Percentiles rank a stretch among this genome's conserved stretches.
Evolutionary conservation across 345 rosid species (phyloP).

Genomic region (Populus pruinosa): DNA sequence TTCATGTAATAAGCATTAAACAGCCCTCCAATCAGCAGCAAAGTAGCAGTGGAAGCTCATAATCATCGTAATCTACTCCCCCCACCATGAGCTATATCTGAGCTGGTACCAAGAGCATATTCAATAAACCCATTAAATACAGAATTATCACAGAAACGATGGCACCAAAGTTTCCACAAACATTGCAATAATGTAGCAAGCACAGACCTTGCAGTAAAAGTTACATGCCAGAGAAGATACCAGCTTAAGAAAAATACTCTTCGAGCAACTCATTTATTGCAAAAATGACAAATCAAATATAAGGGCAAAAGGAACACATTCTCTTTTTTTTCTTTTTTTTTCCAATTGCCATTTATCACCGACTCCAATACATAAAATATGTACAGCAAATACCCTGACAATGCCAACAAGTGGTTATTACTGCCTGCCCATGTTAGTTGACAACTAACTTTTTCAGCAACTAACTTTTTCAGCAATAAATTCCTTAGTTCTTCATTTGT

Average conservation of each 20-base stretch:
- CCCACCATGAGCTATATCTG: not conserved
- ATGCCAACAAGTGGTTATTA: constrained; percentile 20
- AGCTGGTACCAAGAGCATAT: not conserved
- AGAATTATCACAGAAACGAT: not conserved
- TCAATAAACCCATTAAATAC: not conserved
- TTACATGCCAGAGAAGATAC: not conserved
- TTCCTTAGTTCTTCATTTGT: constrained; percentile 4
- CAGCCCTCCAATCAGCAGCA: not conserved
- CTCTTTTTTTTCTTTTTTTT: too few relatives aligned
- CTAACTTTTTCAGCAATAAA: constrained; percentile 21
- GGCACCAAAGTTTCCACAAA: not conserved
- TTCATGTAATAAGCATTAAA: not conserved
- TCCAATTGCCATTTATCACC: not conserved
- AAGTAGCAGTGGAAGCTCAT: not conserved
- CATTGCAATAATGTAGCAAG: not conserved
- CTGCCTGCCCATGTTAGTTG: constrained; percentile 5
- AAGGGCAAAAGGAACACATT: not conserved
- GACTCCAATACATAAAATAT: constrained; percentile 2
- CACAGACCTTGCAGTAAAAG: not conserved
- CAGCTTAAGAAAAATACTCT: not conserved
- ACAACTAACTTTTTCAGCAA: constrained; percentile 24
- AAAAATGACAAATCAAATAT: not conserved
- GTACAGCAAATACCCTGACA: constrained; percentile 16
- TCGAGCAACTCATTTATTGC: not conserved
- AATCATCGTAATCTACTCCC: not conserved